Evolutionary conservation across 1,139 yeast genomes (phyloP).

Genomic region (Candida pseudoviswanathii): DNA sequence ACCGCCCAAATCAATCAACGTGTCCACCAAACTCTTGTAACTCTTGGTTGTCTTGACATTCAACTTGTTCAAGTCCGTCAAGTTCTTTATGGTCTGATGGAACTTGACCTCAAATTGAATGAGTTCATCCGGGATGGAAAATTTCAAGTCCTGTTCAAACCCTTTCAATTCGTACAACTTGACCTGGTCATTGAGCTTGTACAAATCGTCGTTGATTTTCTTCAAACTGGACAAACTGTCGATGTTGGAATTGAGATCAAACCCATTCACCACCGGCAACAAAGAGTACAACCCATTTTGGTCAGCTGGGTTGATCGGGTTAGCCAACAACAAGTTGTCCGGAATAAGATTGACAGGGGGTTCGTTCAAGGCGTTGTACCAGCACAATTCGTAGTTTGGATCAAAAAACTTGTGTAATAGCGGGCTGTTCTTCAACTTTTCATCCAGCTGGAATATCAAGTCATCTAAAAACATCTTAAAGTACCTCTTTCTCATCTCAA

Average conservation of each 20-base stretch:
- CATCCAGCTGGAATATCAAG: constrained; percentile 31
- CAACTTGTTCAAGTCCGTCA: constrained; percentile 36
- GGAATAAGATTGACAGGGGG: constrained; percentile 49
- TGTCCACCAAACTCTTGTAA: constrained; percentile 31
- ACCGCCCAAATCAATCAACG: constrained; percentile 48
- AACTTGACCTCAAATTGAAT: constrained; percentile 38
- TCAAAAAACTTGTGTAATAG: constrained; percentile 48
- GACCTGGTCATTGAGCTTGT: constrained; percentile 37
- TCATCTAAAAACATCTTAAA: constrained; percentile 42
- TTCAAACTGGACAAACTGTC: constrained; percentile 37
- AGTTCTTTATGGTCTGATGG: constrained; percentile 35
- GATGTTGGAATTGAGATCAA: constrained; percentile 32
- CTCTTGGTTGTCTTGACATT: constrained; percentile 34
- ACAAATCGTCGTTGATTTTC: constrained; percentile 40
- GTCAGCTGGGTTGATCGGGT: constrained; percentile 48
- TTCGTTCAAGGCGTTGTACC: constrained; percentile 50
- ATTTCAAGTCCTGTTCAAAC: constrained; percentile 21
- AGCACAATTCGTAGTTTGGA: constrained; percentile 50
- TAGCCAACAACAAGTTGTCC: constrained; percentile 41
- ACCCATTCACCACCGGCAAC: constrained; percentile 42
- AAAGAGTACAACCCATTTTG: constrained; percentile 49
- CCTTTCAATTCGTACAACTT: constrained; percentile 33
- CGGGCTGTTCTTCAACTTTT: constrained; percentile 29
- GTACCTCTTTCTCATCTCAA: constrained; percentile 45
- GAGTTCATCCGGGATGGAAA: constrained; percentile 37